Percentiles rank a stretch among this genome's conserved stretches.
Evolutionary conservation across 2,329 filamentous ascomycete species (phyloP).

Genomic region (Penicillium sp.): DNA sequence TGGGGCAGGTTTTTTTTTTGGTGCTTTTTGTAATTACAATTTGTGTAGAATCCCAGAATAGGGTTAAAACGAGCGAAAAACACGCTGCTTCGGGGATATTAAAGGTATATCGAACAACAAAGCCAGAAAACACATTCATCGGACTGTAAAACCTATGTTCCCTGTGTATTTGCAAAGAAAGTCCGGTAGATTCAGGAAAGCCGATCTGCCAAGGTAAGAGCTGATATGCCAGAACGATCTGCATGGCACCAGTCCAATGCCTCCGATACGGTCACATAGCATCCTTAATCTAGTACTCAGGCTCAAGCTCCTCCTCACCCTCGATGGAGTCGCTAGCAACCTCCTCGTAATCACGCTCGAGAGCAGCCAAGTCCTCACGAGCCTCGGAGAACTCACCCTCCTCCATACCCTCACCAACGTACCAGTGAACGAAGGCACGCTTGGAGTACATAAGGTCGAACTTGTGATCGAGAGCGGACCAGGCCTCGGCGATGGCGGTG

Average conservation of each 20-base stretch:
- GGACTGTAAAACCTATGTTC: constrained; percentile 37
- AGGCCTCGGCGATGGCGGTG: constrained; percentile 96
- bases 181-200: constrained; percentile 26
- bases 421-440: constrained; percentile 99
- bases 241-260: constrained; percentile 21
- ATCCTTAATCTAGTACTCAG: constrained; percentile 73
- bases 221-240: constrained; percentile 24
- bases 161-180: constrained; percentile 37
- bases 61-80: constrained; percentile 34
- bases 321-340: constrained; percentile 92
- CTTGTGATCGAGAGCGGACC: constrained; percentile 94
- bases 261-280: constrained; percentile 20
- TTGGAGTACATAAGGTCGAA: constrained; percentile 99
- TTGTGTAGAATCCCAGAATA: constrained; percentile 12
- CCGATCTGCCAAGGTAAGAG: constrained; percentile 23
- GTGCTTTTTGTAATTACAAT: constrained; percentile 25
- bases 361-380: constrained; percentile 94
- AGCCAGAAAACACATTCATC: constrained; percentile 34
- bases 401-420: constrained; percentile 99
- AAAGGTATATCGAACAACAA: constrained; percentile 42
- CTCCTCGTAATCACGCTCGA: constrained; percentile 99
- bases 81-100: constrained; percentile 41
- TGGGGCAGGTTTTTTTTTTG: constrained; percentile 1
- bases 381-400: constrained; percentile 99
- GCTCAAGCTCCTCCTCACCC: constrained; percentile 72